phyloP scores from a whole-genome alignment of 2,329 filamentous ascomycete genomes.

The Paecilomyces sp. region DNA sequence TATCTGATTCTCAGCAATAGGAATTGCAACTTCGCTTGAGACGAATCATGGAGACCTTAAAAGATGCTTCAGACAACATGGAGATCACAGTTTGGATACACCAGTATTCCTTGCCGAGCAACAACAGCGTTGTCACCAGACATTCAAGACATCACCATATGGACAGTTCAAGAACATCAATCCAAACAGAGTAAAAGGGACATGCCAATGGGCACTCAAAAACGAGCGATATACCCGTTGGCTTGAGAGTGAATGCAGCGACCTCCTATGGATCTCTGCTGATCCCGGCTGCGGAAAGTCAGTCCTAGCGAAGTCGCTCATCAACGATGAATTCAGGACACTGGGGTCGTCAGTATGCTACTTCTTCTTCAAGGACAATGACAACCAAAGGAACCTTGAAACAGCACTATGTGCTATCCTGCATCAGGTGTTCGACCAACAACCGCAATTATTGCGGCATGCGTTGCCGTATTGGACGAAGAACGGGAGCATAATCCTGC shows the following conservation, averaged over 20 bases:
- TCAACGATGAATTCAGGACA: neutral
- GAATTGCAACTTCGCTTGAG: too few relatives aligned
- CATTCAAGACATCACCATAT: neutral
- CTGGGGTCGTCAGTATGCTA: neutral
- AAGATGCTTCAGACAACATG: too few relatives aligned
- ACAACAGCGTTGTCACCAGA: neutral
- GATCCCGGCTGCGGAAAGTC: neutral
- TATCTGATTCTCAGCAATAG: too few relatives aligned
- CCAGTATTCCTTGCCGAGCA: neutral
- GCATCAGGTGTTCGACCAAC: neutral
- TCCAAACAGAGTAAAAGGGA: neutral
- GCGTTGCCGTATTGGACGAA: slow-evolving; percentile 1
- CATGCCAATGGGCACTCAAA: neutral
- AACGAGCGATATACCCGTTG: neutral
- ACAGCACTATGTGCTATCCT: neutral
- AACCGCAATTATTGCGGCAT: slow-evolving; percentile 1
- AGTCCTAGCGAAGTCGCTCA: neutral
- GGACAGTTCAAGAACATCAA: neutral
- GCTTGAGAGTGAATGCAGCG: neutral
- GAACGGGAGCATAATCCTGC: neutral
- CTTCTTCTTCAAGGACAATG: neutral
- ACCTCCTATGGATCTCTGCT: neutral
- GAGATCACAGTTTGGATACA: neutral
- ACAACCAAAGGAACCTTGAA: neutral
- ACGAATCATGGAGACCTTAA: too few relatives aligned